Conservation (phyloP, 192 early-diverging fungal species). For the Entophlyctis luteolus region DNA sequence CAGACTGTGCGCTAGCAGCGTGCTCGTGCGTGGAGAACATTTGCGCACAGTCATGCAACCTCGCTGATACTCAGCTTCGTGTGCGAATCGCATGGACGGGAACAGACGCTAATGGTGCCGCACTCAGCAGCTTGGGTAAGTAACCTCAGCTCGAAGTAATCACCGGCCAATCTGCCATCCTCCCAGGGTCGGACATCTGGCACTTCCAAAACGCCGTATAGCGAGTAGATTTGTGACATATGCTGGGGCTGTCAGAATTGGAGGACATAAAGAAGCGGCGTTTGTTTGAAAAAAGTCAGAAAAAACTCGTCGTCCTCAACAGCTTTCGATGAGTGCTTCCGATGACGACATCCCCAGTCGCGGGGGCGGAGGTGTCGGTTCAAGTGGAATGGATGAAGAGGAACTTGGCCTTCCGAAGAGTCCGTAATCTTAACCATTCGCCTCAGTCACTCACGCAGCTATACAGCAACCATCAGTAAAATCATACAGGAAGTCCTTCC, state of each 20-base stretch:
- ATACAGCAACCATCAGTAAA: constrained; percentile 83
- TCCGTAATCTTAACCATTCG: constrained; percentile 16
- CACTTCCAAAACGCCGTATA: constrained; percentile 41
- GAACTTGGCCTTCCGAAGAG: constrained; percentile 88
- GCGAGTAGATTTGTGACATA: not conserved
- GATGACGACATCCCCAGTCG: constrained; percentile 16
- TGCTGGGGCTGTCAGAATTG: not conserved
- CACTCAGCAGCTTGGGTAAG: constrained; percentile 22
- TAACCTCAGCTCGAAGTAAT: too few species aligned
- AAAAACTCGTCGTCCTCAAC: not conserved
- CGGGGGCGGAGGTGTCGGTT: constrained; percentile 19
- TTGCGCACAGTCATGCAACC: constrained; percentile 35
- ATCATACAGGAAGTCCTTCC: constrained; percentile 96
- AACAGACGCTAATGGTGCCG: constrained; percentile 25
- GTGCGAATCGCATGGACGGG: constrained; percentile 31
- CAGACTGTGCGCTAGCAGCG: constrained; percentile 37
- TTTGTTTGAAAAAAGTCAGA: not conserved
- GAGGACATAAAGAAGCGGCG: not conserved
- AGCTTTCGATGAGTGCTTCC: not conserved
- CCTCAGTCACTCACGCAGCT: not conserved
- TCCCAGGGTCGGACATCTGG: constrained; percentile 37
- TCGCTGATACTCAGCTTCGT: constrained; percentile 1
- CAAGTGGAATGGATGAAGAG: constrained; percentile 54
- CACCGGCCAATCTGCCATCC: too few species aligned
- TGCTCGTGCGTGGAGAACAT: constrained; percentile 45